Conservation (phyloP, 139 green algal species). For the Volvox reticuliferus region DNA sequence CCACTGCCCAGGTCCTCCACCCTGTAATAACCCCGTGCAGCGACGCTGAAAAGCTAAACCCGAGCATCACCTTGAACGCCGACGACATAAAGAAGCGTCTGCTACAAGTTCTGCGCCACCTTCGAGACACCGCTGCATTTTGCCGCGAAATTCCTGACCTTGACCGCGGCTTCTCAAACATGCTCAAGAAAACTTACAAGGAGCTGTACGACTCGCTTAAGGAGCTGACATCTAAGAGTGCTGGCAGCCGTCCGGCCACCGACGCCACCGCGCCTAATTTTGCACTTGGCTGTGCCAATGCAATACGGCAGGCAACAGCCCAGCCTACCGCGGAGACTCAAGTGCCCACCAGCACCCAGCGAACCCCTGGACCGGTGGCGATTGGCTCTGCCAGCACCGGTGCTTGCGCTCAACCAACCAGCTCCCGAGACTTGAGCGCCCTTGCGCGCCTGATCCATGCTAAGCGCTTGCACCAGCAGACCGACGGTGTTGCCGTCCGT, state of each 20-base stretch:
- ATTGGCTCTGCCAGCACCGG: neutral
- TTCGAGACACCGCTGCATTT: neutral
- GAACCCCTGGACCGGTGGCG: neutral
- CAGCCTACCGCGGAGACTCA: neutral
- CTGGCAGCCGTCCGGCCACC: neutral
- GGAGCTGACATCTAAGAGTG: neutral
- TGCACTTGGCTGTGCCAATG: too few relatives aligned
- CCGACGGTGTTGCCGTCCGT: neutral
- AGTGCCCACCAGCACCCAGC: neutral
- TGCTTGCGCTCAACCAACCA: neutral
- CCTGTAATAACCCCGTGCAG: too few relatives aligned
- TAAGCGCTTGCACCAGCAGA: conserved; percentile 15
- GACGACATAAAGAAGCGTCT: neutral
- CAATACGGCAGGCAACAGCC: neutral
- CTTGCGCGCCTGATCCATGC: neutral
- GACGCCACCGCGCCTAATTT: too few relatives aligned
- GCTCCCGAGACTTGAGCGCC: neutral
- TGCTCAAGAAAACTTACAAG: conserved; percentile 21
- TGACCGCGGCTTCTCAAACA: neutral
- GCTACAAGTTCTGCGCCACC: conserved; percentile 8
- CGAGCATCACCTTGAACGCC: neutral
- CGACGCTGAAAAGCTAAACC: too few relatives aligned
- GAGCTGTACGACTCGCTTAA: conserved; percentile 1
- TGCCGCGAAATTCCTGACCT: conserved; percentile 16
- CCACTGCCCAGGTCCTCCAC: too few relatives aligned